Conservation (phyloP, 2,329 filamentous ascomycete species). For the Fusarium mundagurra region DNA sequence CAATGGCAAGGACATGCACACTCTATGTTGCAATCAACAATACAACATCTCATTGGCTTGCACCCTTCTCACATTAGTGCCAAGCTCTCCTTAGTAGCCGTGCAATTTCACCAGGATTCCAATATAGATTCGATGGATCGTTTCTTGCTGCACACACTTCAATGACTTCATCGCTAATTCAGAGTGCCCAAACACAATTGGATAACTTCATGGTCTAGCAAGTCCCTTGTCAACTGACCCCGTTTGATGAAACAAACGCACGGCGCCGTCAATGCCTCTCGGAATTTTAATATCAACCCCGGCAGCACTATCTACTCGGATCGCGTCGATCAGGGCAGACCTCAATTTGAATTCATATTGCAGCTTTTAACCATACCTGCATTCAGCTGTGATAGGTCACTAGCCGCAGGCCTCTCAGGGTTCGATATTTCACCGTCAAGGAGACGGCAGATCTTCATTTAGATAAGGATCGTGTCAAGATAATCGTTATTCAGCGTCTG, state of each 20-base stretch:
- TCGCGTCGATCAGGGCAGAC: constrained; percentile 22
- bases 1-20: not conserved
- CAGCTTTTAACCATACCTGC: not conserved
- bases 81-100: not conserved
- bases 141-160: not conserved
- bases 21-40: not conserved
- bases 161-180: constrained; percentile 22
- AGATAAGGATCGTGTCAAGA: not conserved
- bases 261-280: constrained; percentile 6
- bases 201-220: not conserved
- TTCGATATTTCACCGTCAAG: not conserved
- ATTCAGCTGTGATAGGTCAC: constrained; percentile 7
- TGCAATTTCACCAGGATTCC: constrained; percentile 2
- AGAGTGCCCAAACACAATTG: not conserved
- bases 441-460: constrained; percentile 31
- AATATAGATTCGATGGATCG: not conserved
- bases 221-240: not conserved
- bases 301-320: constrained; percentile 15
- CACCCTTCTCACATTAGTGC: not conserved
- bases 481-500: not conserved
- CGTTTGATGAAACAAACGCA: constrained; percentile 17
- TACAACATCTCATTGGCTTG: not conserved
- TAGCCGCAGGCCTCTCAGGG: not conserved
- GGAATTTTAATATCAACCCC: constrained; percentile 18
- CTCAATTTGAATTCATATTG: constrained; percentile 30